phyloP scores from a whole-genome alignment of 2,329 filamentous ascomycete genomes.

The Zopfia rhizophila region DNA sequence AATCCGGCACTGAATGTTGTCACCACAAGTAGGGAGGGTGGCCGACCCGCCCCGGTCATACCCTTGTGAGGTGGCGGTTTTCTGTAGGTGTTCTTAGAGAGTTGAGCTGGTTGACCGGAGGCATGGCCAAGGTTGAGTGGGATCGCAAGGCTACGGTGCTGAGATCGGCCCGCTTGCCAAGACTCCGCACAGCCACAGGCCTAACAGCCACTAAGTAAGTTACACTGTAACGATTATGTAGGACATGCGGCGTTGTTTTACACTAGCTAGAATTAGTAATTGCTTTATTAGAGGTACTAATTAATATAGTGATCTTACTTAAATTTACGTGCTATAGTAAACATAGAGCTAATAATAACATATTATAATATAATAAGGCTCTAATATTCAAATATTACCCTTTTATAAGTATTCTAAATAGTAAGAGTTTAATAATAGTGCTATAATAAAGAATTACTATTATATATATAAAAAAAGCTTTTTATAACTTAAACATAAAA shows the following conservation, averaged over 20 bases:
- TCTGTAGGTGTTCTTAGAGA: too few relatives aligned
- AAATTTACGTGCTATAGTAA: slow-evolving; percentile 3
- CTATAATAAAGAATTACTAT: slow-evolving; percentile 2
- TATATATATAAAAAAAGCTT: slow-evolving; percentile 5
- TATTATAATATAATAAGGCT: not conserved
- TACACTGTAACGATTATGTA: slow-evolving; percentile 6
- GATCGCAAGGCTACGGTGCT: slow-evolving; percentile 8
- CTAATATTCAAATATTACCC: slow-evolving; percentile 2
- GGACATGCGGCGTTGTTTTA: slow-evolving; percentile 3
- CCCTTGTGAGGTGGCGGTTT: too few relatives aligned
- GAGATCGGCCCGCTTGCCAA: slow-evolving; percentile 7
- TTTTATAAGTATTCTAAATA: not conserved
- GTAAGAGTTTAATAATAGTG: slow-evolving; percentile 3
- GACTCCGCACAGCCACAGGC: slow-evolving; percentile 8
- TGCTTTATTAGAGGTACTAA: too few relatives aligned
- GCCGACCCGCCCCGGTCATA: too few relatives aligned
- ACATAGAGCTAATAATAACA: slow-evolving; percentile 4
- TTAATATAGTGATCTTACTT: too few relatives aligned
- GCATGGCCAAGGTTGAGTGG: slow-evolving; percentile 7
- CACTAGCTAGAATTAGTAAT: slow-evolving; percentile 3
- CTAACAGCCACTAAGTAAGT: slow-evolving; percentile 7
- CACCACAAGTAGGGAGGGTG: too few relatives aligned
- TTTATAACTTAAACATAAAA: slow-evolving; percentile 7
- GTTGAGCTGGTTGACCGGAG: slow-evolving; percentile 9
- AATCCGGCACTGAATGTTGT: too few relatives aligned